These are phyloP conservation scores for Stramenopiles sp. DNA, from an alignment of 352 stramenopile species.

Conservation along the genomic window DNA sequence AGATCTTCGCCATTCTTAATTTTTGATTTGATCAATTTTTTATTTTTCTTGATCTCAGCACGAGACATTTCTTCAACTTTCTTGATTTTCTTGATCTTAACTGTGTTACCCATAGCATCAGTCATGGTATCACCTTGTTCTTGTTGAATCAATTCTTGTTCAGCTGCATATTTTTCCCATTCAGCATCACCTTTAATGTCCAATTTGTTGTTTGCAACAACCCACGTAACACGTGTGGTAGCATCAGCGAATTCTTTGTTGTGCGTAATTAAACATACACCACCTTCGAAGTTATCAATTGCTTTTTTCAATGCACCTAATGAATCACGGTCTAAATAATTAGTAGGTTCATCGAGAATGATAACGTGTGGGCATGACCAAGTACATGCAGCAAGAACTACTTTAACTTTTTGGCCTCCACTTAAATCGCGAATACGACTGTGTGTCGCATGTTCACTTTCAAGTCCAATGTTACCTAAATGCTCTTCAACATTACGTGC, in stretches of 20 bases:
- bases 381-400: constrained; percentile 84
- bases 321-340: constrained; percentile 86
- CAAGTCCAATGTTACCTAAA: background rate
- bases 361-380: constrained; percentile 86
- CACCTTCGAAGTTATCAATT: constrained; percentile 31
- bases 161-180: background rate
- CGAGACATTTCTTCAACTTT: background rate
- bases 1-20: background rate
- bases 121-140: background rate
- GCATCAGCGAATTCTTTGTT: background rate
- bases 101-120: background rate
- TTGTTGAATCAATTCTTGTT: background rate
- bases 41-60: background rate
- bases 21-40: background rate
- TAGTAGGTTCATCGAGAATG: constrained; percentile 82
- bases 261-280: background rate
- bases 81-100: background rate
- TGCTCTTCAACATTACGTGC: background rate
- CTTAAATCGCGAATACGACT: constrained; percentile 90
- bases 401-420: constrained; percentile 96
- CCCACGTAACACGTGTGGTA: background rate
- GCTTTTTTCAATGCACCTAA: constrained; percentile 79
- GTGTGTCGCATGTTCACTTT: constrained; percentile 51
- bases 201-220: background rate
- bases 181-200: background rate